Base-by-base conservation (phyloP, 306 rosid genomes). In the Castanopsis chinensis region DNA sequence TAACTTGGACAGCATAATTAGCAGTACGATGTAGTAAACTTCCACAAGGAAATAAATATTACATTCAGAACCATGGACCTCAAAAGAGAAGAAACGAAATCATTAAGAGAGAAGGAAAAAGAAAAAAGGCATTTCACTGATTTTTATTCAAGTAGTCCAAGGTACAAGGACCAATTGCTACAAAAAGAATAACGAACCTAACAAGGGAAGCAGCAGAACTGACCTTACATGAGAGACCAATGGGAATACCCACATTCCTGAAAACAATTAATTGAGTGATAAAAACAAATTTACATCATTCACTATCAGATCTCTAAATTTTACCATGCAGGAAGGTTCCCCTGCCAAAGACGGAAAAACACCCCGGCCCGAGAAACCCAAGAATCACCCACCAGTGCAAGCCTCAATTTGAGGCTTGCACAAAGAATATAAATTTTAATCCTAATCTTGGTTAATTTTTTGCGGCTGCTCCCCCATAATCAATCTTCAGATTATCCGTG, bases 361-460 rank as follows among this genome's bases (percentile, higher is more conserved):
- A 71, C 96, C 94, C 82, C 79, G 85, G 92, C 88, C 85, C 21
- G 80, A 86, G 90, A 90, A 86, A 92, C 92, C 83, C 79, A 88
- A 84, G 89, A 90, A 87, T 81, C 90, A 87, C 88, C 93, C 93
- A 79, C 87, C 85, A 49, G 81, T 86, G 91, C 94, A 84, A 69
- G 83, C 97, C 92, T 91, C 80, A 95, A 86, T 91, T 84, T 81
- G 80, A 87, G 97, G 97, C 88, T 93, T 84, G 94, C 97, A 92
- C 91, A 87, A 91, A 94, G 92, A 95, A 95, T 92, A 86, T 89
- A 80, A 88, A 88, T 86, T 81, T 78, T 83, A 81, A 55, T 78
- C 86, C 89, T 88, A 89, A 80, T 68, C 83, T 79, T 58, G 92
- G 91, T 95, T 92, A 95, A 85, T 78, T 65, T 49, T 68, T 81